Base-by-base conservation (phyloP, 1,284 basidiomycete genomes). In the Xanthoconium separans region DNA sequence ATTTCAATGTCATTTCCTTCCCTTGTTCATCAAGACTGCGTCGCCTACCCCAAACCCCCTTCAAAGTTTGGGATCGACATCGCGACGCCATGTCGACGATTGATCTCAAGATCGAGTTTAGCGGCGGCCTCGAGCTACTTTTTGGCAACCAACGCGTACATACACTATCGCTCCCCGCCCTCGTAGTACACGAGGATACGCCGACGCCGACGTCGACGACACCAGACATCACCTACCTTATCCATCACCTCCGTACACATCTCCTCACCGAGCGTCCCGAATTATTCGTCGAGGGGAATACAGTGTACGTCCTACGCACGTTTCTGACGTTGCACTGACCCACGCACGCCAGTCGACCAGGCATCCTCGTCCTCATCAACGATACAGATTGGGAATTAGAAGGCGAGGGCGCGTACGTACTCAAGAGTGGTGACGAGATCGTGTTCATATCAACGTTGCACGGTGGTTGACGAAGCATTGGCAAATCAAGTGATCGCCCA, bases 381-480 rank as follows among this genome's bases (percentile, higher is more conserved):
- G 93, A 98, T 63, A 91, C 93, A 2, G 96, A 99, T 66, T 99
- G 96, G 96, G 96, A 98, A 69, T 79, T 99, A 11, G 95, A 98
- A 69, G 95, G 94, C 33, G 96, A 98, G 72, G 87, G 93, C 22
- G 87, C 91, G 30, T 98, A 97, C 69, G 77, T 77, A 58, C 71
- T 98, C 54, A 79, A 91, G 69, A 77, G 88, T 37, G 80, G 83
- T 3, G 96, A 99, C 70, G 91, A 96, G 73, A 81, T 98, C 49
- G 92, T 97, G 7, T 96, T 99, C 70, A 98, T 98, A 61, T 96
- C 93, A 34, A 98, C 95, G 0, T 73, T 98, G 44, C 96, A 98
- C 65, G 95, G 95, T 1, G 95, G 95, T 50, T 91, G 49, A 62
- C 20, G 27, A 33, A 15, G 13, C 31, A 15, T 4, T 16, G 15